Evolutionary conservation across 176 grass and related monocot species (phyloP).

Genomic region (Raddia distichophylla): DNA sequence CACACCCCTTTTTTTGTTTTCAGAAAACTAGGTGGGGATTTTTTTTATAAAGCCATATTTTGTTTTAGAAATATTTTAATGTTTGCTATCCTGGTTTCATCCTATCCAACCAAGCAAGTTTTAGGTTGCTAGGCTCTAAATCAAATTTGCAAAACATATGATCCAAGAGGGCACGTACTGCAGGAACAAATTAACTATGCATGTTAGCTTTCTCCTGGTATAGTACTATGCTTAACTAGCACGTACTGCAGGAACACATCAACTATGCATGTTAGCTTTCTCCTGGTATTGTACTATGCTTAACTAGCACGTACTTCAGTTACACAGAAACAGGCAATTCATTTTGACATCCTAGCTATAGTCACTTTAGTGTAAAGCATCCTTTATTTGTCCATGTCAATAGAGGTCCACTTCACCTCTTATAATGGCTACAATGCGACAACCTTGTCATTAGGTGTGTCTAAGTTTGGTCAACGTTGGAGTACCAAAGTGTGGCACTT

Average conservation of each 20-base stretch:
- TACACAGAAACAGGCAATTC: background rate
- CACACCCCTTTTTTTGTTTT: background rate
- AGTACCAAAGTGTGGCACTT: background rate
- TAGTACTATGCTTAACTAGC: too few relatives aligned
- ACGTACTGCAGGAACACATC: too few relatives aligned
- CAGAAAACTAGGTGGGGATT: background rate
- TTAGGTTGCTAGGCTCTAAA: conserved; percentile 4
- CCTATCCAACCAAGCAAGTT: background rate
- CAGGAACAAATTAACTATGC: too few relatives aligned
- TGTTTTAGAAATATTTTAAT: background rate
- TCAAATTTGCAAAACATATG: background rate
- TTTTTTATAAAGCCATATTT: background rate
- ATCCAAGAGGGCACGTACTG: background rate
- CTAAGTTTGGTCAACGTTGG: background rate
- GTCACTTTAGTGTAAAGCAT: background rate
- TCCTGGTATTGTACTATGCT: too few relatives aligned
- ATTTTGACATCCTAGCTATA: conserved; percentile 29
- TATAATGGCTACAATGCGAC: background rate
- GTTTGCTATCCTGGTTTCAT: background rate
- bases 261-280: too few relatives aligned
- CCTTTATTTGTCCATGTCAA: background rate
- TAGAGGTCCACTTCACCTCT: background rate
- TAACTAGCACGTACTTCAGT: background rate
- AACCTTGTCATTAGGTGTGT: background rate
- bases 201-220: too few relatives aligned